phyloP scores from a whole-genome alignment of 345 rosid genomes.

The Dipteronia sinensis region DNA sequence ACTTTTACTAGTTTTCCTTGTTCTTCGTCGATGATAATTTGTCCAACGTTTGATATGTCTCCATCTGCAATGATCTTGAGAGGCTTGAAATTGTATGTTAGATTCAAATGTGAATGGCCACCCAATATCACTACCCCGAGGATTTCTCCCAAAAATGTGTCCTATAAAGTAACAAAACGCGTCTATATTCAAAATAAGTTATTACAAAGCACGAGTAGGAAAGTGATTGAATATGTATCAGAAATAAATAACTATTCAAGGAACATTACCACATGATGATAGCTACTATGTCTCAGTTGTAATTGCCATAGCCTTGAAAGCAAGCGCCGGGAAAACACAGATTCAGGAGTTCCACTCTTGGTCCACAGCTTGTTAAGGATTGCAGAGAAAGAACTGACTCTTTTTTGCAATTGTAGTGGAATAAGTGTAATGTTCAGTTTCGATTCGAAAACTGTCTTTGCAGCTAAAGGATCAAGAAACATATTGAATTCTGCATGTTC shows the following conservation, averaged over 20 bases:
- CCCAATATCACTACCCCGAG: slow-evolving; percentile 23
- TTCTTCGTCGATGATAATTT: not conserved
- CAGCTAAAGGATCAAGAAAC: slow-evolving; percentile 88
- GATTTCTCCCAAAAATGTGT: slow-evolving; percentile 21
- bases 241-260: too few species aligned
- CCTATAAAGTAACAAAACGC: not conserved
- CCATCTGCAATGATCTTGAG: slow-evolving; percentile 30
- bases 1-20: not conserved
- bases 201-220: too few species aligned
- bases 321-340: slow-evolving; percentile 45
- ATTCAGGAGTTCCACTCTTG: slow-evolving; percentile 52
- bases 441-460: slow-evolving; percentile 70
- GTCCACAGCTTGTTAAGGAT: slow-evolving; percentile 33
- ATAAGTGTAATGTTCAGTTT: slow-evolving; percentile 61
- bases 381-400: slow-evolving; percentile 42
- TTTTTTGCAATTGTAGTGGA: slow-evolving; percentile 63
- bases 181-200: too few species aligned
- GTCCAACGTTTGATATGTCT: slow-evolving; percentile 17
- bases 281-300: slow-evolving; percentile 51
- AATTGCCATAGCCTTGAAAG: slow-evolving; percentile 51
- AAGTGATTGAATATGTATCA: too few species aligned
- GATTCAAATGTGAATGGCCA: slow-evolving; percentile 18
- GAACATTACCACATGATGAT: slow-evolving; percentile 58
- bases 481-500: slow-evolving; percentile 74
- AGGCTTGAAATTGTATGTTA: slow-evolving; percentile 1